Evolutionary conservation across 305 asterid genomes (phyloP).

Genomic region (Solanum hybrid): DNA sequence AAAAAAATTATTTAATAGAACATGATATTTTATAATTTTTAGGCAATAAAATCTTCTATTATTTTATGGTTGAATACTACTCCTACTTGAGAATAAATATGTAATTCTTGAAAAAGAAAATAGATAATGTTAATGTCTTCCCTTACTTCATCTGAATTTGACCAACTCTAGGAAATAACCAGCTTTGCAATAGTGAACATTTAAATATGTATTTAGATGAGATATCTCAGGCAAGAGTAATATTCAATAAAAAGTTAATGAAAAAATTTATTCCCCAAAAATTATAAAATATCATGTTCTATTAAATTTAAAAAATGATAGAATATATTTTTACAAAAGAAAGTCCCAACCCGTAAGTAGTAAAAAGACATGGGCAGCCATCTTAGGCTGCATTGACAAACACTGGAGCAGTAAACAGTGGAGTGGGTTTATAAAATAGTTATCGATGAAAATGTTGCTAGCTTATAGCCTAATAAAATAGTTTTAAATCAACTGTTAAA

Average conservation of each 20-base stretch:
- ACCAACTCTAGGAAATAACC: neutral
- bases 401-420: neutral
- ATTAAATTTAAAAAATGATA: too few relatives aligned
- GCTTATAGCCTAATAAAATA: neutral
- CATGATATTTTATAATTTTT: neutral
- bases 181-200: neutral
- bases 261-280: too few relatives aligned
- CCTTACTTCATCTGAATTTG: neutral
- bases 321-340: neutral
- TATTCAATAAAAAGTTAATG: neutral
- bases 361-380: neutral
- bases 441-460: neutral
- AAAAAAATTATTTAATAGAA: neutral
- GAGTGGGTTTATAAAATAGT: neutral
- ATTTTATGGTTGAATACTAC: neutral
- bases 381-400: neutral
- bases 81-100: neutral
- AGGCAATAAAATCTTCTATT: neutral
- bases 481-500: neutral
- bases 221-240: neutral
- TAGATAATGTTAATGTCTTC: neutral
- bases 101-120: neutral
- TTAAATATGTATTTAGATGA: neutral
- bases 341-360: neutral
- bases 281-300: neutral